These are phyloP conservation scores for Lanmaoa pseudosensibilis DNA, from an alignment of 768 basidiomycete genomes.

Conservation along the genomic window DNA sequence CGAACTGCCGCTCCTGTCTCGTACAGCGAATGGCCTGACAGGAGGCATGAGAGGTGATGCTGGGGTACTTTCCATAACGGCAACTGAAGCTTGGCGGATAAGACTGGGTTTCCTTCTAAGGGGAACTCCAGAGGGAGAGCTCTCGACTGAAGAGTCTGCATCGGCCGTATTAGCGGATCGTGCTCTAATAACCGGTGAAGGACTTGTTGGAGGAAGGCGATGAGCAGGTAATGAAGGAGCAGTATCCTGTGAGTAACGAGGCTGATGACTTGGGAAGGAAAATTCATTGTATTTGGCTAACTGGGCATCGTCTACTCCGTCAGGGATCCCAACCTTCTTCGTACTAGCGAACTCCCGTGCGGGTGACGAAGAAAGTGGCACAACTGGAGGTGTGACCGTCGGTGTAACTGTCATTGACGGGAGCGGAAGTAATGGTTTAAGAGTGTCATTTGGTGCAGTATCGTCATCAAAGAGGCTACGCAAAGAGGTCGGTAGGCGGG, in stretches of 20 bases:
- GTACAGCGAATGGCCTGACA: slow-evolving; percentile 44
- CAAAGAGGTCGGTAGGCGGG: slow-evolving; percentile 71
- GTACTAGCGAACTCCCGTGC: slow-evolving; percentile 34
- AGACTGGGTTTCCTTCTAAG: slow-evolving; percentile 39
- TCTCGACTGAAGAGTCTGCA: slow-evolving; percentile 16
- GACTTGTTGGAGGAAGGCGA: slow-evolving; percentile 29
- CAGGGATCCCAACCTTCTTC: slow-evolving; percentile 33
- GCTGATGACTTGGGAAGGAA: slow-evolving; percentile 57
- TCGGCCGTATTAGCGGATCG: slow-evolving; percentile 35
- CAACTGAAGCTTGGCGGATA: slow-evolving; percentile 51
- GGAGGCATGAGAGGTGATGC: slow-evolving; percentile 43
- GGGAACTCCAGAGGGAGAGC: slow-evolving; percentile 9
- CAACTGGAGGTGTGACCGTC: slow-evolving; percentile 25
- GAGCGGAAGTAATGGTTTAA: slow-evolving; percentile 40
- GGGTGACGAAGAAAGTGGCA: slow-evolving; percentile 37
- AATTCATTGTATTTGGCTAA: slow-evolving; percentile 51
- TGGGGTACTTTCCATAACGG: slow-evolving; percentile 51
- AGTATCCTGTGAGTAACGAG: slow-evolving; percentile 57
- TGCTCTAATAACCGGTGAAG: slow-evolving; percentile 35
- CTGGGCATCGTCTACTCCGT: slow-evolving; percentile 40
- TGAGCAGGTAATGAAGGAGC: slow-evolving; percentile 31
- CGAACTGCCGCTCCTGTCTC: slow-evolving; percentile 52
- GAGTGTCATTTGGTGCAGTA: slow-evolving; percentile 38
- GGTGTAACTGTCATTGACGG: slow-evolving; percentile 28
- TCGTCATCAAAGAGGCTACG: slow-evolving; percentile 76